phyloP scores from a whole-genome alignment of 192 early-diverging fungal genomes.

The Lobosporangium transversale region DNA sequence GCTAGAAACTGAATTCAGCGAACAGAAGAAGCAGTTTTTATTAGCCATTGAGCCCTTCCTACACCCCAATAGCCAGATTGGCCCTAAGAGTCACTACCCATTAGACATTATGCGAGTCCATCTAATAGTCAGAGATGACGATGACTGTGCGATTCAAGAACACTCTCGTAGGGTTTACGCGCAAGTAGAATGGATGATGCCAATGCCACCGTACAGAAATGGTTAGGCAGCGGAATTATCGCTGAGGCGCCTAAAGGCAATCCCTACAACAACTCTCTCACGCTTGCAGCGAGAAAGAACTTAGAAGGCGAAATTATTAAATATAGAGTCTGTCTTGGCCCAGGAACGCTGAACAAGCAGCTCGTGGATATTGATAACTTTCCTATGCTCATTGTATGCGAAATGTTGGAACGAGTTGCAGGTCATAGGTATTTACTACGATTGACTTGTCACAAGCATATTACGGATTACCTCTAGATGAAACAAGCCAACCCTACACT shows the following conservation, averaged over 20 bases:
- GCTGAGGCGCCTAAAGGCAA: constrained; percentile 4
- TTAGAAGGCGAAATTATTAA: too few species aligned
- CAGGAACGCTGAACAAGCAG: too few species aligned
- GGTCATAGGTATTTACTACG: constrained; percentile 15
- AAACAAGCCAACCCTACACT: constrained; percentile 5
- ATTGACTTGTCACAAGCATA: too few species aligned
- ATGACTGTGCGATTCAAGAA: background rate
- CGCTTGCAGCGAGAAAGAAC: too few species aligned
- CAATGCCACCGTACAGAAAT: too few species aligned
- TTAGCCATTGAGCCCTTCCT: too few species aligned
- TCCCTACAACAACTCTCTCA: constrained; percentile 12
- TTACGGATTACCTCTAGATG: constrained; percentile 5
- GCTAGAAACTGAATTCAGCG: too few species aligned
- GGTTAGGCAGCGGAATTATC: too few species aligned
- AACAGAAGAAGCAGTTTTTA: too few species aligned
- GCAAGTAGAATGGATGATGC: background rate
- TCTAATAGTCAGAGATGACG: background rate
- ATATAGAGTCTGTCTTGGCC: constrained; percentile 15
- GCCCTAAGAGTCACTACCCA: too few species aligned
- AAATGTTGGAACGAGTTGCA: background rate
- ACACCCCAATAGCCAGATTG: too few species aligned
- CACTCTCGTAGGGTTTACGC: background rate
- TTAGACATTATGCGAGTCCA: constrained; percentile 10
- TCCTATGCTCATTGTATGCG: background rate
- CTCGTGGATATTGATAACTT: too few species aligned